Conservation (phyloP, 371 early-diverging fungal genomes). For the Blakeslea trispora region DNA sequence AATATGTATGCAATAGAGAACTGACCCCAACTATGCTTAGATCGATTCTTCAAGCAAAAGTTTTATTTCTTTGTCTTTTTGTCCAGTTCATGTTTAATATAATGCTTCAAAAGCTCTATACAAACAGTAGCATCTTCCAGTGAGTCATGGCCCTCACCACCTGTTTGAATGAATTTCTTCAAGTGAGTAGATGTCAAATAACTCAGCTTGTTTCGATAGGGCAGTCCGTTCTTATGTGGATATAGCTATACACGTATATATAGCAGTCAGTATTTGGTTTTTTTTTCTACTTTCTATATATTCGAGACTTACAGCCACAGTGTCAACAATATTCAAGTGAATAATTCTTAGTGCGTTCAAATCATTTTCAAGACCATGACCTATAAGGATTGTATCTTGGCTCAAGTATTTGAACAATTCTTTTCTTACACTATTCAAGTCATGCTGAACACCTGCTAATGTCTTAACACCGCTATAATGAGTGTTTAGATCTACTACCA, state of each 20-base stretch:
- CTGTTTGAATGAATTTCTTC: conserved; percentile 53
- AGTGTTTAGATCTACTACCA: conserved; percentile 57
- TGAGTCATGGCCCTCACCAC: conserved; percentile 59
- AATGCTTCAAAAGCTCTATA: conserved; percentile 41
- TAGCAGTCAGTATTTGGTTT: too few relatives aligned
- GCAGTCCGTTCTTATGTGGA: conserved; percentile 50
- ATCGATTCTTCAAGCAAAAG: too few relatives aligned
- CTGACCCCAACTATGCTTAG: too few relatives aligned
- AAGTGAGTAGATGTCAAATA: conserved; percentile 33
- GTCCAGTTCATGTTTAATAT: conserved; percentile 11
- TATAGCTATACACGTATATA: too few relatives aligned
- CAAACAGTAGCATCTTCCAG: conserved; percentile 60
- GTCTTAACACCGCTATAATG: conserved; percentile 61
- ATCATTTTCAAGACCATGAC: conserved; percentile 58
- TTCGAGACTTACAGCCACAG: conserved; percentile 49
- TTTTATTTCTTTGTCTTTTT: not conserved
- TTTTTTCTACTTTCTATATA: too few relatives aligned
- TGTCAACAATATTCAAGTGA: conserved; percentile 46
- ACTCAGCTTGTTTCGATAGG: conserved; percentile 44
- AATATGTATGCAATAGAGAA: too few relatives aligned
- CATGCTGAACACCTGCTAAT: conserved; percentile 44
- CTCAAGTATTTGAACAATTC: conserved; percentile 46
- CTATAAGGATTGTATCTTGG: conserved; percentile 41
- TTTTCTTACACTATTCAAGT: conserved; percentile 41
- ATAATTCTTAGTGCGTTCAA: conserved; percentile 49